Base-by-base conservation (phyloP, 345 rosid genomes). In the Toxicodendron radicans region DNA sequence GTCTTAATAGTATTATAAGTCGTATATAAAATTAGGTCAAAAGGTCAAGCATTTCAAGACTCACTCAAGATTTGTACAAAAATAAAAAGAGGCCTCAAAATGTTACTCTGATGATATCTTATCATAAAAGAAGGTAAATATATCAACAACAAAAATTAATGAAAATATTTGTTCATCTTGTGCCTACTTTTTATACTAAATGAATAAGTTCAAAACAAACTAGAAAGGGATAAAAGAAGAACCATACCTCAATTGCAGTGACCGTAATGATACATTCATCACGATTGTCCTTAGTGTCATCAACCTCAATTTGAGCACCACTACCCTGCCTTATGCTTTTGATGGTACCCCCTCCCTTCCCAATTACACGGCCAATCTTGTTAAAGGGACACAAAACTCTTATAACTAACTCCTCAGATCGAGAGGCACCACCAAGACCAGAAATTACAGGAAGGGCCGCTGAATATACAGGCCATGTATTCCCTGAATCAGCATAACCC, bases 351-450 rank as follows among this genome's bases (percentile, higher is more conserved):
- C 99, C 99, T 80, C 93, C 97, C 85, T 87, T 93, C 59, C 98
- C 99, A 66, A 95, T 95, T 67, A 95, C 99, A 68, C 99, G 98
- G 1, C 99, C 99, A 71, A 93, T 95, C 73, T 91, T 95, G 74
- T 86, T 76, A 76, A 81, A 86, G 51, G 97, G 85, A 78, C 99
- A 95, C 75, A 95, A 46, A 8, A 95, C 88, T 72, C 87, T 84
- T 30, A 95, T 20, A 49, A 82, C 73, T 75, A 95, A 81, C 74
- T 95, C 95, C 86, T 87, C 93, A 18, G 87, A 83, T 72, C 33
- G 87, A 9, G 91, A 83, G 75, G 88, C 66, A 45, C 84, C 82
- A 1, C 87, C 83, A 74, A 87, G 80, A 78, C 85, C 86, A 75
- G 93, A 81, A 75, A 83, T 83, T 24, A 91, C 79, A 46, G 96